phyloP scores from a whole-genome alignment of 176 grass and related monocot genomes.

The Aegilops speltoides region DNA sequence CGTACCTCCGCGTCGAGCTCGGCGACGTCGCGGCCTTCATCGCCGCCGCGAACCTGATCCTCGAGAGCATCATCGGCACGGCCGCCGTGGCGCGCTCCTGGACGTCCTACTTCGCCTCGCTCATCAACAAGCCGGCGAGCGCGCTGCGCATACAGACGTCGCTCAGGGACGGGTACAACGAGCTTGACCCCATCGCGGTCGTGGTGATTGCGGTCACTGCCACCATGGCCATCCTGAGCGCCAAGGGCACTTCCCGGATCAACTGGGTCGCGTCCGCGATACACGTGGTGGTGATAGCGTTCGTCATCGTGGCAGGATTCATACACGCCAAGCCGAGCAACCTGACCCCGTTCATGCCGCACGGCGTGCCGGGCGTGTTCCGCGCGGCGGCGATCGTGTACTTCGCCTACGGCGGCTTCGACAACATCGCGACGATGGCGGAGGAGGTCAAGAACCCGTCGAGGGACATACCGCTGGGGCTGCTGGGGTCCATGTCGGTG shows the following conservation, averaged over 20 bases:
- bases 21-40: constrained; percentile 88
- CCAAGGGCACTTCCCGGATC: constrained; percentile 70
- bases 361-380: constrained; percentile 76
- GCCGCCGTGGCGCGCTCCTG: constrained; percentile 72
- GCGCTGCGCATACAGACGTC: constrained; percentile 56
- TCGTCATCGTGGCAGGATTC: constrained; percentile 74
- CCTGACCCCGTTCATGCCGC: constrained; percentile 71
- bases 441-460: constrained; percentile 89
- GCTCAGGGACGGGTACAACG: constrained; percentile 49
- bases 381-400: constrained; percentile 84
- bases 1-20: constrained; percentile 88
- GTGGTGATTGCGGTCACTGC: constrained; percentile 55
- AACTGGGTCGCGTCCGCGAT: constrained; percentile 81
- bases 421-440: constrained; percentile 94
- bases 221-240: constrained; percentile 60
- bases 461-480: constrained; percentile 78
- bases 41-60: constrained; percentile 79
- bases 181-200: constrained; percentile 77
- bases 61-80: constrained; percentile 78
- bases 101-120: constrained; percentile 82
- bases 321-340: constrained; percentile 60
- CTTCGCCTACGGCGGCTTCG: constrained; percentile 91
- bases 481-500: constrained; percentile 77
- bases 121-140: constrained; percentile 54
- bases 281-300: constrained; percentile 62